Conservation (phyloP, 768 basidiomycete species). For the Leccinum olivaceopallidum region DNA sequence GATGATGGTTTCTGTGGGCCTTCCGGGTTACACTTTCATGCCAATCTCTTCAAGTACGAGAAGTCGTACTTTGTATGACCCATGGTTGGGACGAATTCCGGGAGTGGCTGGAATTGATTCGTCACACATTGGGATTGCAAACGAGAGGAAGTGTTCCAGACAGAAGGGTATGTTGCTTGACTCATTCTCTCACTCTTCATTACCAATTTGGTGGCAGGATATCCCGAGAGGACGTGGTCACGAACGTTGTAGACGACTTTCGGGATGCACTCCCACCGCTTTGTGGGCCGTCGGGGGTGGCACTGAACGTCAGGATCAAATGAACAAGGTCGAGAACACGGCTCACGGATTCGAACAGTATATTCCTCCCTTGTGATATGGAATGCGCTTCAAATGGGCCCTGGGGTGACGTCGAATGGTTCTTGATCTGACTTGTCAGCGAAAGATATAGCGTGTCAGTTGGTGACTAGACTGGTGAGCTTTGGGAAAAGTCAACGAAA, state of each 20-base stretch:
- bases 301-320: conserved; percentile 24
- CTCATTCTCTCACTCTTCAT: neutral
- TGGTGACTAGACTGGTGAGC: no score
- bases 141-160: conserved; percentile 14
- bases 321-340: conserved; percentile 29
- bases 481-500: no score
- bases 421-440: no score
- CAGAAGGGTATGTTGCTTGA: conserved; percentile 10
- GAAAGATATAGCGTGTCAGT: no score
- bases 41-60: conserved; percentile 24
- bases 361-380: conserved; percentile 16
- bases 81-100: conserved; percentile 13
- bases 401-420: no score
- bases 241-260: conserved; percentile 24
- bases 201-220: neutral
- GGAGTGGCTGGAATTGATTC: conserved; percentile 16
- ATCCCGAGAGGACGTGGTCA: conserved; percentile 16
- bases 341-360: conserved; percentile 22
- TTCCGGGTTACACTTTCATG: conserved; percentile 27
- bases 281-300: conserved; percentile 8
- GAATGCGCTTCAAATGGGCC: no score
- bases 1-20: conserved; percentile 8
- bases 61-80: conserved; percentile 16
- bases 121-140: conserved; percentile 21
- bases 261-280: conserved; percentile 21